Base-by-base conservation (phyloP, 2,329 filamentous ascomycete genomes). In the Botrytis deweyae region DNA sequence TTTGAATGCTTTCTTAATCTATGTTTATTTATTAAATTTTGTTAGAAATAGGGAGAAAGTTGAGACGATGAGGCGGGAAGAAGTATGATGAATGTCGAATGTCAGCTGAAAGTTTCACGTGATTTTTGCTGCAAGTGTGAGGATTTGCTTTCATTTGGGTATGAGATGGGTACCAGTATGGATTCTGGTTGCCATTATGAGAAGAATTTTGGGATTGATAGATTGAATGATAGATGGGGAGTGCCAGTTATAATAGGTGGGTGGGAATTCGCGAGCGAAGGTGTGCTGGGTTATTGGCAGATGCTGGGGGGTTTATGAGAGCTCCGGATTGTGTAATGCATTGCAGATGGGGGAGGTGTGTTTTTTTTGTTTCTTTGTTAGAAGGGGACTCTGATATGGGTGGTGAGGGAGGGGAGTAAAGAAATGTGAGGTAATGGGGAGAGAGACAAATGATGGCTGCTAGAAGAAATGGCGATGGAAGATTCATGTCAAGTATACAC, bases 381-480 rank as follows among this genome's bases (percentile, higher is more conserved):
- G 25, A 55, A n/a, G 10, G 2, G 49, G 25, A 12, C 5, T n/a
- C 12, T 16, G 1, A 55, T 5, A n/a, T n/a, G 12, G 49, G 25
- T 7, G 5, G 4, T n/a, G 49, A 1, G 16, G 12, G 25, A n/a
- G 22, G 10, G 1, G 49, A 14, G 49, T 14, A n/a, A 25, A n/a
- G 25, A 0, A 6, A 14, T 52, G 1, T n/a, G 49, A 52, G 49
- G 49, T 14, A 0, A 14, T 52, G 25, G 6, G 12, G 25, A 22
- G 14, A 52, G 4, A 4, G 20, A n/a, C 5, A n/a, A 7, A n/a
- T n/a, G 49, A 55, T 55, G 49, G 7, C 7, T 0, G 25, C 4
- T 55, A 10, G 12, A 0, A 7, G 25, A 14, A 0, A 3, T 4
- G 0, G 3, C 0, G 49, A 55, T n/a, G 49, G 1, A 55, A 14